Percentiles rank a stretch among this genome's conserved stretches.
Conservation (phyloP, 805 yeast genomes). For the Spathaspora passalidarum region DNA sequence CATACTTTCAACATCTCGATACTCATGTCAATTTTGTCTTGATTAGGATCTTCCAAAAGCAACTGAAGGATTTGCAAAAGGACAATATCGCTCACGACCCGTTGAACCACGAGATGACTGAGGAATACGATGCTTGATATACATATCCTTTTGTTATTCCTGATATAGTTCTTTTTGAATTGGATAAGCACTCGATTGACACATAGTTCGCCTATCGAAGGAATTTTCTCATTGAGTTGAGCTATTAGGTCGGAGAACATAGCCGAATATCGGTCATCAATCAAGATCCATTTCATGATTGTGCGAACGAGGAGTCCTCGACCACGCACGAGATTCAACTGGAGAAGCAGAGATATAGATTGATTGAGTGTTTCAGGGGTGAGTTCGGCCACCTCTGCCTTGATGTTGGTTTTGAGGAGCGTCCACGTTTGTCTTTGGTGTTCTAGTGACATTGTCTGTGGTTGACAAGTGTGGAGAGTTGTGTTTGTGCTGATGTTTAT, state of each 20-base stretch:
- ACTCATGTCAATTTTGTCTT: constrained; percentile 55
- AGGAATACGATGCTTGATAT: constrained; percentile 45
- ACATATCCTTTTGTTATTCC: constrained; percentile 42
- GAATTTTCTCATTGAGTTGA: constrained; percentile 63
- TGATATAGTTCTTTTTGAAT: constrained; percentile 53
- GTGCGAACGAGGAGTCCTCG: constrained; percentile 58
- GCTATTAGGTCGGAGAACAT: constrained; percentile 58
- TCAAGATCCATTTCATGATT: constrained; percentile 52
- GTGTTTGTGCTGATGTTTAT: not conserved
- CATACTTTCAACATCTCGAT: constrained; percentile 45
- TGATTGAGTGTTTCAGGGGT: constrained; percentile 46
- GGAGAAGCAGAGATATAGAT: constrained; percentile 49
- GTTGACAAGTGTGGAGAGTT: not conserved
- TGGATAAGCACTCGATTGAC: constrained; percentile 51
- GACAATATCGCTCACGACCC: constrained; percentile 40
- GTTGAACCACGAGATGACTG: constrained; percentile 61
- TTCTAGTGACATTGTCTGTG: not conserved
- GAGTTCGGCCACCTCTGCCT: constrained; percentile 46
- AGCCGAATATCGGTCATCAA: constrained; percentile 37
- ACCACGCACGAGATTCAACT: constrained; percentile 58
- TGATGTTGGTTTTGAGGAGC: constrained; percentile 43
- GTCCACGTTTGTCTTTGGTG: constrained; percentile 59
- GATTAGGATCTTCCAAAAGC: constrained; percentile 37
- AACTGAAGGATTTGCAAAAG: constrained; percentile 34
- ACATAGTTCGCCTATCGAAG: constrained; percentile 62